Evolutionary conservation across 768 basidiomycete species (phyloP), one percentile per base, ranked within the genome.

Genomic region (Mycena belliarum): DNA sequence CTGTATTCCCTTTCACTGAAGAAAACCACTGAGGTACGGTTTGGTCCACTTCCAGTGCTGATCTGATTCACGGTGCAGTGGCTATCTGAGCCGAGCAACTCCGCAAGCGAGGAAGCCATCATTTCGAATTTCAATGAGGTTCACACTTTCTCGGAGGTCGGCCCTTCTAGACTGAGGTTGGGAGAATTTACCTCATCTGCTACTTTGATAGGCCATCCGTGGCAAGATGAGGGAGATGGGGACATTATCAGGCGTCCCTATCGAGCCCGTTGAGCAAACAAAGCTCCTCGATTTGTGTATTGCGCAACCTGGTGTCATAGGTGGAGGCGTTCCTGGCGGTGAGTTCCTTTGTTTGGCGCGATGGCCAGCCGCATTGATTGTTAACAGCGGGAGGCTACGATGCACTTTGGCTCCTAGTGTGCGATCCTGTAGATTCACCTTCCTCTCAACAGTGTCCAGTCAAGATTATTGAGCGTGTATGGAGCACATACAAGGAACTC

Each of bases 311-410:
- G 97, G 97, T 26, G 88, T 98, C 18, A 80, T 98, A 37, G 94
- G 93, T 21, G 95, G 95, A 24, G 96, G 96, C 20, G 97, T 98
- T 6, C 97, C 97, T 7, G 97, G 97, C 40, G 95, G 95, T 95
- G 67, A 64, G 89, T 45, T 46, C 12, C 20, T 32, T 26, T n/a
- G 40, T 50, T 24, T 11, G 20, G 46, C 51, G 32, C 52, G 62
- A 35, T 35, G 7, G 9, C 42, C 11, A 32, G 49, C 38, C 50
- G 25, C 42, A 52, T 23, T 45, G 35, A 55, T 35, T 18, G 18
- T 23, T 15, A n/a, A 25, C 63, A 98, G 97, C 97, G 50, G 97
- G 97, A 11, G 97, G 97, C 2, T 98, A 91, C 71, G 97, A 99
- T 69, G 97, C 97, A 8, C 83, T 98, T 57, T 98, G 95, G 93